These are phyloP conservation scores for Colletotrichum echinochloae DNA, from an alignment of 2,329 filamentous ascomycete species.

Conservation along the genomic window DNA sequence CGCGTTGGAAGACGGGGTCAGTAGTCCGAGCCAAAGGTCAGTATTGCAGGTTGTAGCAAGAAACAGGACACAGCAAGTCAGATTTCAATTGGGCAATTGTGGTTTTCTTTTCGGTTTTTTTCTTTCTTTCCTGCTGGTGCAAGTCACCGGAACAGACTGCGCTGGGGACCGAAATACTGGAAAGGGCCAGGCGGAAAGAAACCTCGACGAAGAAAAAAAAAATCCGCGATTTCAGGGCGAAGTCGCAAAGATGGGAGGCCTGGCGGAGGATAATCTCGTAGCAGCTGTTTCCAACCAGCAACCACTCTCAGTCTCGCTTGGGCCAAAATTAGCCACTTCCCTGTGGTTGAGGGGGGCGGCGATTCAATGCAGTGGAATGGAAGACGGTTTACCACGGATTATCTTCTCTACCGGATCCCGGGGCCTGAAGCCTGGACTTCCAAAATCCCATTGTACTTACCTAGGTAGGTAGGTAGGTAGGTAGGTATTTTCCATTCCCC, in stretches of 20 bases:
- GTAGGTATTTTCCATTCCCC: conserved; percentile 27
- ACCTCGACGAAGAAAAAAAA: background rate
- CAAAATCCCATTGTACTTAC: conserved; percentile 29
- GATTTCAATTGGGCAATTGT: conserved; percentile 22
- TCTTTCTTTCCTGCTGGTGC: background rate
- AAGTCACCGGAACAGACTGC: background rate
- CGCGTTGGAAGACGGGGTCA: conserved; percentile 37
- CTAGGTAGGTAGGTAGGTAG: too few relatives aligned
- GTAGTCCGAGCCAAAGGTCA: conserved; percentile 39
- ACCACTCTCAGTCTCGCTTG: conserved; percentile 33
- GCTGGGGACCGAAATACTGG: background rate
- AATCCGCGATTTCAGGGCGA: conserved; percentile 12
- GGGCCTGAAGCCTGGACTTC: conserved; percentile 28
- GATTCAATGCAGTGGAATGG: background rate
- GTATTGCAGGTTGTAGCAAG: conserved; percentile 37
- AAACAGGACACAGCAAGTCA: conserved; percentile 5
- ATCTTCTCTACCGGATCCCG: conserved; percentile 21
- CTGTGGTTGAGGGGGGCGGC: conserved; percentile 13
- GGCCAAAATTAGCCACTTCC: conserved; percentile 32
- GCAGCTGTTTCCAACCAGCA: conserved; percentile 28
- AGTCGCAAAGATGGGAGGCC: conserved; percentile 31
- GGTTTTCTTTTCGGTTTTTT: background rate
- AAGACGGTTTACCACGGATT: conserved; percentile 9
- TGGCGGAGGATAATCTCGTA: conserved; percentile 36
- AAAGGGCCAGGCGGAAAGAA: background rate